These are phyloP conservation scores for Colletotrichum camelliae DNA, from an alignment of 2,329 filamentous ascomycete genomes.

Conservation along the genomic window DNA sequence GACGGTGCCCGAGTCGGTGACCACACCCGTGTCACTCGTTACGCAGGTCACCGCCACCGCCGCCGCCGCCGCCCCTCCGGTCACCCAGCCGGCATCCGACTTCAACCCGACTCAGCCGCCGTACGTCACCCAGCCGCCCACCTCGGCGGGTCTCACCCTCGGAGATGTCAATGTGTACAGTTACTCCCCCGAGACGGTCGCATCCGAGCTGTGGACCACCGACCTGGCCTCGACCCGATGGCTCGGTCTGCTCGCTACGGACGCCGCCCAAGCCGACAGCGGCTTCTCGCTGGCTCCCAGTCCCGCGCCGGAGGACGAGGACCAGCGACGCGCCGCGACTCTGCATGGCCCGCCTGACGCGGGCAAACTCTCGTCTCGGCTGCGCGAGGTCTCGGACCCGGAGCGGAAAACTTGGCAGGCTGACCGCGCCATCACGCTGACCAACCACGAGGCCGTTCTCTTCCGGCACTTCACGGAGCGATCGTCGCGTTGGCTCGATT, in stretches of 20 bases:
- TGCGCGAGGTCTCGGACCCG: constrained; percentile 11
- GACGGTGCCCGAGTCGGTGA: not conserved
- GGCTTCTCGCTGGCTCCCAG: constrained; percentile 32
- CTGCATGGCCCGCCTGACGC: not conserved
- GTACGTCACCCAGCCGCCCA: not conserved
- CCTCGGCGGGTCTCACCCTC: constrained; percentile 6
- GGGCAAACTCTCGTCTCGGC: not conserved
- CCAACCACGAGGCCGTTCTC: constrained; percentile 29
- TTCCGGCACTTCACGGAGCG: constrained; percentile 33
- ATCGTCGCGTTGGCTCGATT: constrained; percentile 28
- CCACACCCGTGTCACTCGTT: not conserved
- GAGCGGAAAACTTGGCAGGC: constrained; percentile 32
- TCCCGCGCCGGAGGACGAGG: constrained; percentile 14
- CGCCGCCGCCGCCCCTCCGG: not conserved
- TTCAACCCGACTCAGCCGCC: not conserved
- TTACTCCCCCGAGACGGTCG: constrained; percentile 30
- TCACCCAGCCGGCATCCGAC: not conserved
- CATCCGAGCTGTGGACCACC: constrained; percentile 31
- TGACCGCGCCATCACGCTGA: constrained; percentile 26
- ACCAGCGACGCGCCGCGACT: not conserved
- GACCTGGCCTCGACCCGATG: constrained; percentile 35
- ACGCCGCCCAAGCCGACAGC: constrained; percentile 36
- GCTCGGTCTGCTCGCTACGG: constrained; percentile 34
- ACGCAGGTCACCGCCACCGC: not conserved
- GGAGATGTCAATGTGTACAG: constrained; percentile 16